A percentile compares a stretch with the other conserved stretches of the same genome.
Evolutionary conservation across 148 eudicot species (phyloP).

Genomic region (Amaranthus palmeri): DNA sequence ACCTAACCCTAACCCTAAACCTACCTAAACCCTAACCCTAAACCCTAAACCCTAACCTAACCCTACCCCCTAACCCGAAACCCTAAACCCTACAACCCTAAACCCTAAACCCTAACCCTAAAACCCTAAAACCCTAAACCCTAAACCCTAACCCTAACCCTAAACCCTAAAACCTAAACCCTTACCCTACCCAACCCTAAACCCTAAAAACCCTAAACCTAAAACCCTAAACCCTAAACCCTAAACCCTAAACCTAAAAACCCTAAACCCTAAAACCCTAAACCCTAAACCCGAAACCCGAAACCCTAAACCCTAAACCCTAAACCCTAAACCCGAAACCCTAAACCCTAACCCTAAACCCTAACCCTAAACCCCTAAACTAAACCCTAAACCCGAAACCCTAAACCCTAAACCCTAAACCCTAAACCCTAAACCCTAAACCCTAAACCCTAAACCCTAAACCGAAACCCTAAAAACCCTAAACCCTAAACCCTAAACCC

Average conservation of each 20-base stretch:
- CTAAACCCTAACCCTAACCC: conserved; percentile 17
- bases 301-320: conserved; percentile 25
- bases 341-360: conserved; percentile 32
- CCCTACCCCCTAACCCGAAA: conserved; percentile 9
- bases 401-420: conserved; percentile 33
- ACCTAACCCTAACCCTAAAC: too few species aligned
- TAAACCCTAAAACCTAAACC: too few species aligned
- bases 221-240: conserved; percentile 25
- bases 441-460: conserved; percentile 17
- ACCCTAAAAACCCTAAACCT: conserved; percentile 18
- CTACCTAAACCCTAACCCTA: conserved; percentile 16
- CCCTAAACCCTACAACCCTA: conserved; percentile 15
- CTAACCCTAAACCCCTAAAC: too few species aligned
- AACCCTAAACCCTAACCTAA: conserved; percentile 20
- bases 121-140: conserved; percentile 16
- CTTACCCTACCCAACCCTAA: conserved; percentile 18
- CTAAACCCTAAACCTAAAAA: conserved; percentile 21
- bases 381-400: conserved; percentile 34
- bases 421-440: conserved; percentile 29
- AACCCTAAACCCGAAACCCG: conserved; percentile 25
- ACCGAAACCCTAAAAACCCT: conserved; percentile 8
- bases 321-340: conserved; percentile 22
- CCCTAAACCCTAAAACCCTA: conserved; percentile 22
- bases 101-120: conserved; percentile 18
- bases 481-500: conserved; percentile 16